phyloP scores from a whole-genome alignment of 2,329 filamentous ascomycete genomes.

The Blastomyces emzantsi region DNA sequence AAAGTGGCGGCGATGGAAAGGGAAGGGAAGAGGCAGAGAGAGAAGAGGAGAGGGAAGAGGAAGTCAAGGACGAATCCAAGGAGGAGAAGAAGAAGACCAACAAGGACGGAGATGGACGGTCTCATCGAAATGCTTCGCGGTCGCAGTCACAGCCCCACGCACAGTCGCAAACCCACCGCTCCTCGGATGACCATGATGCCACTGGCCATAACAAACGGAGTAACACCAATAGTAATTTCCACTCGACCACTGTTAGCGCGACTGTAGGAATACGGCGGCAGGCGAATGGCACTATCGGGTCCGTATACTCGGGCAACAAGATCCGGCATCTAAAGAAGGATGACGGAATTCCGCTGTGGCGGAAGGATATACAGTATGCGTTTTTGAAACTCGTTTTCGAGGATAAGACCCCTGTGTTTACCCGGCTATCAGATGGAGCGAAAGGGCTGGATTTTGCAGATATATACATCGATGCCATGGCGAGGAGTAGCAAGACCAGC shows the following conservation, averaged over 20 bases:
- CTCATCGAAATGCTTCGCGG: not conserved
- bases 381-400: conserved; percentile 56
- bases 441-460: conserved; percentile 75
- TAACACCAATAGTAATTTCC: conserved; percentile 10
- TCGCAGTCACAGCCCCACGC: not conserved
- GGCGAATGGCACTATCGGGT: conserved; percentile 56
- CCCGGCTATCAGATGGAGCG: conserved; percentile 77
- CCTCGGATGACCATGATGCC: conserved; percentile 10
- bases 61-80: not conserved
- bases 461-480: conserved; percentile 98
- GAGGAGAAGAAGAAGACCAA: not conserved
- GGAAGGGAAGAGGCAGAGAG: not conserved
- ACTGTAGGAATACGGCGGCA: conserved; percentile 49
- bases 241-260: conserved; percentile 30
- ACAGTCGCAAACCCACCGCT: conserved; percentile 5
- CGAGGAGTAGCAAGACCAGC: conserved; percentile 96
- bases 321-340: conserved; percentile 59
- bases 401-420: conserved; percentile 62
- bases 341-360: conserved; percentile 57
- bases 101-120: not conserved
- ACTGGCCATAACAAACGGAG: conserved; percentile 9
- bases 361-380: conserved; percentile 59
- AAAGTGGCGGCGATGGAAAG: not conserved
- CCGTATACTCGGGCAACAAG: conserved; percentile 59
- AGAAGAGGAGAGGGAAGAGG: not conserved